Conservation (phyloP, 2,329 filamentous ascomycete genomes). For the Lecanicillium sp. region DNA sequence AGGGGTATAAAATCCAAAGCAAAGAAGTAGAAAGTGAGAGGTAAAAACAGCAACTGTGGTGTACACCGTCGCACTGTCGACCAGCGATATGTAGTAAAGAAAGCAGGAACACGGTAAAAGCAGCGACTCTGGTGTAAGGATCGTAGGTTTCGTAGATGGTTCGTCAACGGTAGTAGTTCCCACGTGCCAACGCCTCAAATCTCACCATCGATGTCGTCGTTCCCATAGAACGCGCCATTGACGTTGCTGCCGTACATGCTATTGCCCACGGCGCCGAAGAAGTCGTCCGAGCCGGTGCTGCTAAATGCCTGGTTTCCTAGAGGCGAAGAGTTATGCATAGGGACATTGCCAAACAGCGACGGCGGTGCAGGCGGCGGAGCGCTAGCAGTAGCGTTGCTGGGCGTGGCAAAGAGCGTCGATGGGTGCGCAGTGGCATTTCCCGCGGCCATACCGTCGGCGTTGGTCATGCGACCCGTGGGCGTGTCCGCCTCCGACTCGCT, state of each 20-base stretch:
- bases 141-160: too few species aligned
- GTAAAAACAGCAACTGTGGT: too few species aligned
- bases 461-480: too few species aligned
- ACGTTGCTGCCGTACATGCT: neutral
- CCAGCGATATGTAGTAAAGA: too few species aligned
- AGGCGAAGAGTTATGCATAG: constrained; percentile 8
- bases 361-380: neutral
- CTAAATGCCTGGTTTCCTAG: constrained; percentile 8
- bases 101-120: too few species aligned
- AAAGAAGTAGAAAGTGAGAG: neutral
- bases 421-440: too few species aligned
- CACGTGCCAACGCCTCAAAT: constrained; percentile 21
- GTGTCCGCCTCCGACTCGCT: constrained; percentile 22
- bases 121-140: too few species aligned
- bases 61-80: too few species aligned
- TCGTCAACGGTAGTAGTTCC: too few species aligned
- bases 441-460: too few species aligned
- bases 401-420: constrained; percentile 19
- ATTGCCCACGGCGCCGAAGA: constrained; percentile 6
- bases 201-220: constrained; percentile 31
- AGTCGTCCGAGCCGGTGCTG: constrained; percentile 13
- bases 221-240: constrained; percentile 14
- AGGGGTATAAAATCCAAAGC: neutral
- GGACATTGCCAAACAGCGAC: constrained; percentile 5
- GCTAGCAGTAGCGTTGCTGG: neutral